Conservation (phyloP, 2,329 filamentous ascomycete genomes). For the Colletotrichum spinosum region DNA sequence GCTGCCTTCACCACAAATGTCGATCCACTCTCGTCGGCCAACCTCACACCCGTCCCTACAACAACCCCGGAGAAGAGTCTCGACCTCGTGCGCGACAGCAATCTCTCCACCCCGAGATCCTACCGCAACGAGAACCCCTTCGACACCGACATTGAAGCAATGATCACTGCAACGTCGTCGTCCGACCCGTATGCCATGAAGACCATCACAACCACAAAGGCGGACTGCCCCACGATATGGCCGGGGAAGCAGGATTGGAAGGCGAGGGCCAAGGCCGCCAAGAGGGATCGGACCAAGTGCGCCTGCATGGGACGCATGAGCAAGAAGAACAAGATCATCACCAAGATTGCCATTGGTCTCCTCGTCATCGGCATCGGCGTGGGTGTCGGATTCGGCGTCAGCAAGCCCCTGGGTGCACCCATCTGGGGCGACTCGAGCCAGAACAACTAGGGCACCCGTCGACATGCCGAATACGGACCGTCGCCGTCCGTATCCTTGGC, state of each 20-base stretch:
- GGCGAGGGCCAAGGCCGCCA: slow-evolving; percentile 67
- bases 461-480: background rate
- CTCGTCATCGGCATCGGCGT: slow-evolving; percentile 66
- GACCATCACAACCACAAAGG: slow-evolving; percentile 51
- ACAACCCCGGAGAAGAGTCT: slow-evolving; percentile 41
- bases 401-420: slow-evolving; percentile 69
- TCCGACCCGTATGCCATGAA: slow-evolving; percentile 47
- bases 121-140: slow-evolving; percentile 61
- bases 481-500: background rate
- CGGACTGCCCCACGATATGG: slow-evolving; percentile 67
- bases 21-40: slow-evolving; percentile 17
- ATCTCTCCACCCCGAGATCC: slow-evolving; percentile 58
- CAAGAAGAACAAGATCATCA: slow-evolving; percentile 64
- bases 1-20: slow-evolving; percentile 25
- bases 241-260: slow-evolving; percentile 71
- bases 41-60: slow-evolving; percentile 33
- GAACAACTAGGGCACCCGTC: background rate
- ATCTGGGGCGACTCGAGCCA: slow-evolving; percentile 58
- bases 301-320: slow-evolving; percentile 65
- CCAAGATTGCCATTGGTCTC: slow-evolving; percentile 65
- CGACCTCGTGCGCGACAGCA: slow-evolving; percentile 48
- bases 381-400: slow-evolving; percentile 69
- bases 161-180: slow-evolving; percentile 53
- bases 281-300: slow-evolving; percentile 62
- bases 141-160: slow-evolving; percentile 68